Evolutionary conservation across 2,329 filamentous ascomycete genomes (phyloP).

Genomic region (Bertia moriformis): DNA sequence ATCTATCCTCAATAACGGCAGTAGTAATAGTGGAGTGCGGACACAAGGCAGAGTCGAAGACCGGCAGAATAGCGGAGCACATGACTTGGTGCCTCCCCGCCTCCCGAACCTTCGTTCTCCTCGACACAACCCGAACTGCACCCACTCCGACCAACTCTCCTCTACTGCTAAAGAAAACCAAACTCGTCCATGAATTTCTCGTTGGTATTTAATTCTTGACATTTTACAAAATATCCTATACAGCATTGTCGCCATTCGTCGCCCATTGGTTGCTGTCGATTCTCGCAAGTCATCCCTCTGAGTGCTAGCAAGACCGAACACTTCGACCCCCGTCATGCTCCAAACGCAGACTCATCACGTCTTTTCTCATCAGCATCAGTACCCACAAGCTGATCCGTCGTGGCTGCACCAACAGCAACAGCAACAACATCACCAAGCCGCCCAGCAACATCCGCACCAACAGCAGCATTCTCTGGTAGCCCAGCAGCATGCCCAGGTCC

Average conservation of each 20-base stretch:
- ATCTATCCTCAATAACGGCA: too few species aligned
- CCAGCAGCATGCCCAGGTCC: conserved; percentile 38
- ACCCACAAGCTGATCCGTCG: conserved; percentile 43
- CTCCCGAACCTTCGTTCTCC: too few species aligned
- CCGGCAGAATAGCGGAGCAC: too few species aligned
- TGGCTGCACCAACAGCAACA: conserved; percentile 56
- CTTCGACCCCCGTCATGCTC: background rate
- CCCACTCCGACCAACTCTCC: too few species aligned
- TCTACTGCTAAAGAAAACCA: too few species aligned
- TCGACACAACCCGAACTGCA: too few species aligned
- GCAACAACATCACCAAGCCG: conserved; percentile 14
- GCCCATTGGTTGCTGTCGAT: background rate
- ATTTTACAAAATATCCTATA: background rate
- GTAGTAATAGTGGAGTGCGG: too few species aligned
- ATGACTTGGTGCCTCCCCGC: too few species aligned
- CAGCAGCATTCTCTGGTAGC: background rate
- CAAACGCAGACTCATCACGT: conserved; percentile 38
- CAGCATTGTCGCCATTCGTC: background rate
- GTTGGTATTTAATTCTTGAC: background rate
- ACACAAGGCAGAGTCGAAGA: too few species aligned
- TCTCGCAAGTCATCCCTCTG: too few species aligned
- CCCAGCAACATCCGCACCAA: background rate
- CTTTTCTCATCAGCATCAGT: conserved; percentile 55
- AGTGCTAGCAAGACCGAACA: too few species aligned
- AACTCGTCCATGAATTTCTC: background rate